Base-by-base conservation (phyloP, 1,284 basidiomycete genomes). In the Cutaneotrichosporon cavernicola region DNA sequence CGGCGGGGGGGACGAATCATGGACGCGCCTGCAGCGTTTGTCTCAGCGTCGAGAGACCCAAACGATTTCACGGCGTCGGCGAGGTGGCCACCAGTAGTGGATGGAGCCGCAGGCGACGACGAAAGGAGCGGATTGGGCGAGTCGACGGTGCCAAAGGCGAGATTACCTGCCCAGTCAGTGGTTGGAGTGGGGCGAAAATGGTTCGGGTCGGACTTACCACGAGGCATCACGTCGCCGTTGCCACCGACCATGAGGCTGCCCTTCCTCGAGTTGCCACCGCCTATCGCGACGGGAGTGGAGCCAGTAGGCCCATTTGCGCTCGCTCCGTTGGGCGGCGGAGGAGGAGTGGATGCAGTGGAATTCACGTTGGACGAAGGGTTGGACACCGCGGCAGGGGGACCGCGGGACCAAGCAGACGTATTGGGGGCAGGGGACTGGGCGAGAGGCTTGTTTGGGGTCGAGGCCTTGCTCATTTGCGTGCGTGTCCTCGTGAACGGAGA, bases 131-230 rank as follows among this genome's bases (percentile, higher is more conserved):
- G 69, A 63, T 76, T 76, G 30, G 80, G 78, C 31, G 77, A 85
- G 73, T 90, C 89, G 64, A 93, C 90, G 52, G 91, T 92, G 72
- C 91, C 91, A 82, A 93, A 93, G 38, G 75, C 68, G 85, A 90
- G 65, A 63, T 69, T 73, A 53, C 76, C 77, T 77, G 63, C 34
- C n/a, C 55, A 52, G 56, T 55, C 21, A 56, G 61, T 55, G 6
- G 18, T 38, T 52, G 49, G 32, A 51, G 34, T n/a, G 49, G 47
- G 11, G 18, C 5, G 49, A 38, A 31, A 46, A n/a, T 46, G 43
- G 43, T 16, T 46, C 43, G 18, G 18, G 43, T 46, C 18, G 43
- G 43, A 67, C 75, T 72, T 62, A 75, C 77, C 71, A 57, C 70
- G 68, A 49, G 70, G 66, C 63, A 73, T 68, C 50, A 78, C 71